A percentile compares a stretch with the other conserved stretches of the same genome.
phyloP scores from a whole-genome alignment of 495 filamentous ascomycete genomes.

The Venustampulla echinocandica region DNA sequence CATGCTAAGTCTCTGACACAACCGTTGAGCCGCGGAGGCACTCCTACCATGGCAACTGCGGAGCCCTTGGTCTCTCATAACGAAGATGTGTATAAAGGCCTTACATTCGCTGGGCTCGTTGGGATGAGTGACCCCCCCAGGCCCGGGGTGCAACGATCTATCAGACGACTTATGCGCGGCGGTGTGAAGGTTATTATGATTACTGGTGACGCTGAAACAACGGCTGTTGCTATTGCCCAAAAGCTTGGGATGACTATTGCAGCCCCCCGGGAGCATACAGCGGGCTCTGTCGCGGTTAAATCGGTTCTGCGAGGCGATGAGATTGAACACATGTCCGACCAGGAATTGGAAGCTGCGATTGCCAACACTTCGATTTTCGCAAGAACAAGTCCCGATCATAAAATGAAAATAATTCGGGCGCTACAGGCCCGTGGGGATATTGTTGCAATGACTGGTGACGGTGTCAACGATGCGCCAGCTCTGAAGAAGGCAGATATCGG shows the following conservation, averaged over 20 bases:
- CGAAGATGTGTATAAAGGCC: conserved; percentile 69
- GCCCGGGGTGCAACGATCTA: conserved; percentile 79
- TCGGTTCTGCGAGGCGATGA: conserved; percentile 83
- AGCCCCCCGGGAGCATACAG: conserved; percentile 33
- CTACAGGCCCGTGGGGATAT: conserved; percentile 91
- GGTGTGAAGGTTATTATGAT: conserved; percentile 98
- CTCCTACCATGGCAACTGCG: conserved; percentile 29
- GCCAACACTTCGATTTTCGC: conserved; percentile 87
- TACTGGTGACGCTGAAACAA: conserved; percentile 90
- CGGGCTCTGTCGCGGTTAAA: conserved; percentile 41
- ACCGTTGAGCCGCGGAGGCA: conserved; percentile 27
- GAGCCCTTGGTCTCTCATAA: conserved; percentile 36
- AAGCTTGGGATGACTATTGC: conserved; percentile 82
- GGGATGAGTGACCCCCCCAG: conserved; percentile 97
- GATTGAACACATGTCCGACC: conserved; percentile 79
- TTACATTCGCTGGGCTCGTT: conserved; percentile 84
- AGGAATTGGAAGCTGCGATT: conserved; percentile 74
- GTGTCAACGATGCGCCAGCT: conserved; percentile 94
- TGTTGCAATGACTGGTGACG: conserved; percentile 97
- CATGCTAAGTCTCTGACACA: conserved; percentile 30
- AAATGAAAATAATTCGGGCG: conserved; percentile 89
- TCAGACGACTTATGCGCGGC: conserved; percentile 83
- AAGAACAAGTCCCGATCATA: conserved; percentile 92
- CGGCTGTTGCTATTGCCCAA: conserved; percentile 83
- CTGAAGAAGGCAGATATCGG: conserved; percentile 97